phyloP scores from a whole-genome alignment of 164 flowering plant species.

The Annona cherimola region DNA sequence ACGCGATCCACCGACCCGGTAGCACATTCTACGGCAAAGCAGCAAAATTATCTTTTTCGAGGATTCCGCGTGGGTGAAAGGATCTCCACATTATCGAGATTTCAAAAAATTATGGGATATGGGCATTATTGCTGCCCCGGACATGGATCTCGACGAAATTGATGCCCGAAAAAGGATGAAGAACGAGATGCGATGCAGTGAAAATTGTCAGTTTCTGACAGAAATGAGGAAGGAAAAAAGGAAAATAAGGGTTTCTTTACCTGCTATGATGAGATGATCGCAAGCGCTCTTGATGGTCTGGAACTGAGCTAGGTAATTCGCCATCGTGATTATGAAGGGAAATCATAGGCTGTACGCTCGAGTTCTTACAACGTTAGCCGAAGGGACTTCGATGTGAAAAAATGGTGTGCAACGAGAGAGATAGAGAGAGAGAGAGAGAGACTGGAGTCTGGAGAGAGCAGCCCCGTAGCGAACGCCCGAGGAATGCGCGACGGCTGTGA shows the following conservation, averaged over 20 bases:
- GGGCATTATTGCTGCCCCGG: no score
- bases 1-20: background rate
- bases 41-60: no score
- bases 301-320: conserved; percentile 84
- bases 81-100: no score
- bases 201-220: background rate
- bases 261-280: conserved; percentile 77
- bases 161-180: conserved; percentile 3
- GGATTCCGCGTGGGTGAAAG: no score
- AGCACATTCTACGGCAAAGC: no score
- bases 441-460: background rate
- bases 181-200: background rate
- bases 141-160: background rate
- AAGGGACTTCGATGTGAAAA: background rate
- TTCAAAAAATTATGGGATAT: no score
- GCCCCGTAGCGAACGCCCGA: background rate
- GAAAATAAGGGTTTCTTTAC: conserved; percentile 20
- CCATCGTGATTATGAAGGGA: conserved; percentile 48
- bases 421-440: background rate
- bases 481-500: background rate
- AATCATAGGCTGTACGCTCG: conserved; percentile 12
- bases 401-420: background rate
- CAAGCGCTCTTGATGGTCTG: conserved; percentile 71
- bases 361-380: background rate
- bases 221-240: no score